Conservation (phyloP, 2,329 filamentous ascomycete genomes). For the Aspergillus pseudoglaucus region DNA sequence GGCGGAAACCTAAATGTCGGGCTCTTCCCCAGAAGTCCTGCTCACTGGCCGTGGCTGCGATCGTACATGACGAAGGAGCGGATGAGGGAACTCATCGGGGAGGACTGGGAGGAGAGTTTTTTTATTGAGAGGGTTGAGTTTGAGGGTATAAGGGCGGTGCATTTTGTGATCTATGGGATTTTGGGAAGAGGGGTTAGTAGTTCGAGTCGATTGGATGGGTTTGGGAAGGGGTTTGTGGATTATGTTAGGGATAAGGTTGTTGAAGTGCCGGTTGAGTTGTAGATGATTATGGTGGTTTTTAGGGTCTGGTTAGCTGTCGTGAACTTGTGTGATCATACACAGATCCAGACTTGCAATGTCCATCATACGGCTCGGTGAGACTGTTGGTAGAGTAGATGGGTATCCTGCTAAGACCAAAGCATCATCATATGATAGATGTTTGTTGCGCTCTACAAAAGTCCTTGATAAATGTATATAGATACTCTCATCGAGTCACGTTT, state of each 20-base stretch:
- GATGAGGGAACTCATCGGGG: slow-evolving; percentile 36
- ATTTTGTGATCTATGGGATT: slow-evolving; percentile 47
- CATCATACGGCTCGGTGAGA: too few relatives aligned
- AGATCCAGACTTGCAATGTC: too few relatives aligned
- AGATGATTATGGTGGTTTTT: too few relatives aligned
- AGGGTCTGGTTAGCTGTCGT: too few relatives aligned
- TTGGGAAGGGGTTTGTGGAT: slow-evolving; percentile 51
- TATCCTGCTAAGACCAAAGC: too few relatives aligned
- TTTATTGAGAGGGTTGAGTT: slow-evolving; percentile 46
- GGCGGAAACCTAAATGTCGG: slow-evolving; percentile 40
- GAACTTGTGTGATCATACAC: too few relatives aligned
- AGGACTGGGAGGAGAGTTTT: slow-evolving; percentile 41
- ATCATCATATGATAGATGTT: too few relatives aligned
- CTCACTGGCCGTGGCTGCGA: slow-evolving; percentile 32
- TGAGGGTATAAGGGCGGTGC: slow-evolving; percentile 39
- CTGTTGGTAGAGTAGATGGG: too few relatives aligned
- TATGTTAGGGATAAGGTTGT: slow-evolving; percentile 43
- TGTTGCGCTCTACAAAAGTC: too few relatives aligned
- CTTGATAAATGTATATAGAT: too few relatives aligned
- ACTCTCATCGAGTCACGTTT: too few relatives aligned
- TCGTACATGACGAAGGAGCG: slow-evolving; percentile 34
- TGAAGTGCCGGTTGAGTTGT: slow-evolving; percentile 29
- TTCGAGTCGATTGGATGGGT: slow-evolving; percentile 41
- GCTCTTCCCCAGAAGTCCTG: slow-evolving; percentile 24
- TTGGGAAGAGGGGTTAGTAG: slow-evolving; percentile 45